phyloP scores from a whole-genome alignment of 331 rosid genomes.

The Malus hybrid region DNA sequence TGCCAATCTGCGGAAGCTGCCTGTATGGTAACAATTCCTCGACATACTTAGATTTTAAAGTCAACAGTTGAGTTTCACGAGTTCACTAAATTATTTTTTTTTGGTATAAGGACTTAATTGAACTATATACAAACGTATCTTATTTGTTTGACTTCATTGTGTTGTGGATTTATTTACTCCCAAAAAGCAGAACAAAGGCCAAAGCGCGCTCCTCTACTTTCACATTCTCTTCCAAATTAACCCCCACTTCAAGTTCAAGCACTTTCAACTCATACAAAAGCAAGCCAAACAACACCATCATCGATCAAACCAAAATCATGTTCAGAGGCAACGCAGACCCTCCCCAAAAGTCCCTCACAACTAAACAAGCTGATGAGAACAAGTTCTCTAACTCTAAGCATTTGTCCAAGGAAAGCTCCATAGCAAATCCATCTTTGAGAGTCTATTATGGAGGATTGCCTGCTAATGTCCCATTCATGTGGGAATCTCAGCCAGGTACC shows the following conservation, averaged over 20 bases:
- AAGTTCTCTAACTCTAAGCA: constrained; percentile 46
- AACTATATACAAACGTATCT: neutral
- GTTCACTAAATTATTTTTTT: neutral
- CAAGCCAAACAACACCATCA: neutral
- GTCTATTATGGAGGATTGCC: constrained; percentile 38
- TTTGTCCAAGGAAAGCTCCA: constrained; percentile 57
- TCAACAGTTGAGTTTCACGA: neutral
- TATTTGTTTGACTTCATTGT: neutral
- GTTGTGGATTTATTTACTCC: neutral
- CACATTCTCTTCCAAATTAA: neutral
- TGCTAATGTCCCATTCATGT: constrained; percentile 56
- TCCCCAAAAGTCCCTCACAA: constrained; percentile 36
- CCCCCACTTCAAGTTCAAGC: neutral
- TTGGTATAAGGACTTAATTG: too few species aligned
- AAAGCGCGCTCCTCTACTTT: neutral
- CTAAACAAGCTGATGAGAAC: constrained; percentile 39
- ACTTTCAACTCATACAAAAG: neutral
- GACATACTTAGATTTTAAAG: neutral
- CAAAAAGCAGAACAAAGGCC: neutral
- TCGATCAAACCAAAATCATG: constrained; percentile 17
- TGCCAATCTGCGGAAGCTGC: too few species aligned
- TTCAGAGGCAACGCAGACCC: constrained; percentile 23
- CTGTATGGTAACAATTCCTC: neutral
- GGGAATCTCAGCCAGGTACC: constrained; percentile 96
- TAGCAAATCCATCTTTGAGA: constrained; percentile 55